These are phyloP conservation scores for Plectranthus barbatus DNA, from an alignment of 257 asterid genomes.

Conservation along the genomic window DNA sequence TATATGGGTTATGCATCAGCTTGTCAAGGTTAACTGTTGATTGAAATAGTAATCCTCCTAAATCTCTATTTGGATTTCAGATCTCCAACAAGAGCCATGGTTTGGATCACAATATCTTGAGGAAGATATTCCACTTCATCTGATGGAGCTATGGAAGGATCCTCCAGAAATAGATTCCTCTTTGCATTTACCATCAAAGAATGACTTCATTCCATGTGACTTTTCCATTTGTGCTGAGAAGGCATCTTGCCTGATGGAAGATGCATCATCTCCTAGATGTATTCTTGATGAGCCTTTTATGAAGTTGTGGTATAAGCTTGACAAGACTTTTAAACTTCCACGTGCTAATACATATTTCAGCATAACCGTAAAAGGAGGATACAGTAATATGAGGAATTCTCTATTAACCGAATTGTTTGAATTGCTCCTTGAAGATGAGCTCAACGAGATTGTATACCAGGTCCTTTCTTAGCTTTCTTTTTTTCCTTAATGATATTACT, in stretches of 20 bases:
- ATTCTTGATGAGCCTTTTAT: constrained; percentile 68
- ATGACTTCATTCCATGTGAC: constrained; percentile 82
- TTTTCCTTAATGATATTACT: constrained; percentile 2
- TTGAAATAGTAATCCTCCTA: constrained; percentile 4
- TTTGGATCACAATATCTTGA: constrained; percentile 78
- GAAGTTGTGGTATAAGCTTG: constrained; percentile 94
- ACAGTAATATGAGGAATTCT: constrained; percentile 57
- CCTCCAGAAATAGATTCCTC: constrained; percentile 59
- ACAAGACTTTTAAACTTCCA: constrained; percentile 78
- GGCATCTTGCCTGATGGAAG: constrained; percentile 29
- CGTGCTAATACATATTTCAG: constrained; percentile 97
- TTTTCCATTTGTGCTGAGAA: constrained; percentile 62
- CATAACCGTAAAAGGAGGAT: constrained; percentile 72
- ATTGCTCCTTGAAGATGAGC: constrained; percentile 85
- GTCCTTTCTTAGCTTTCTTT: constrained; percentile 35
- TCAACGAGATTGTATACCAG: constrained; percentile 94
- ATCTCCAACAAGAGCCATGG: constrained; percentile 86
- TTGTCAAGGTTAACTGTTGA: constrained; percentile 2
- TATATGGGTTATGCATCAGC: background rate
- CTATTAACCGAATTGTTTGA: constrained; percentile 75
- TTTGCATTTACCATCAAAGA: constrained; percentile 72
- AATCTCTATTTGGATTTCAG: constrained; percentile 34
- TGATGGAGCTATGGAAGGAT: constrained; percentile 72
- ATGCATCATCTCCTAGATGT: constrained; percentile 58
- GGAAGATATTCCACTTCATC: constrained; percentile 72